Evolutionary conservation across 768 basidiomycete genomes (phyloP).

Genomic region (Pleurotus tuber-regium): DNA sequence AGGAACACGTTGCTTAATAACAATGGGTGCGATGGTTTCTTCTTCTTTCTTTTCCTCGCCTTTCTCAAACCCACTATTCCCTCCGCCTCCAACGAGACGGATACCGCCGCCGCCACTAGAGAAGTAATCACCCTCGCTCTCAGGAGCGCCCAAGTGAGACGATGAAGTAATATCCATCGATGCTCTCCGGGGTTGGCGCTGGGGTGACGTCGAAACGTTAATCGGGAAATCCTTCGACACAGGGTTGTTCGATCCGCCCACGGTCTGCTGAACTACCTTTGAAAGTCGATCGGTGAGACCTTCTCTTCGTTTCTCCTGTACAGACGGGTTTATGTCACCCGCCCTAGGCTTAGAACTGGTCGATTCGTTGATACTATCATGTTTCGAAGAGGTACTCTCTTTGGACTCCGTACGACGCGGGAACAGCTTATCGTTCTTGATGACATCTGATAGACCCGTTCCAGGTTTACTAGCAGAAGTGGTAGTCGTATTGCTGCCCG

Average conservation of each 20-base stretch:
- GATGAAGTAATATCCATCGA: background rate
- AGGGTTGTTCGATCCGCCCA: constrained; percentile 5
- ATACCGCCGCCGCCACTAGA: constrained; percentile 5
- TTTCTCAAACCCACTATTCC: constrained; percentile 14
- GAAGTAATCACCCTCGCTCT: background rate
- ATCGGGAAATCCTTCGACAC: background rate
- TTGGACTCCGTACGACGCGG: constrained; percentile 10
- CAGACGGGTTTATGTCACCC: constrained; percentile 3
- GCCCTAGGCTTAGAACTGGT: background rate
- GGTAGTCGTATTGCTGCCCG: background rate
- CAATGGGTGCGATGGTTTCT: constrained; percentile 49
- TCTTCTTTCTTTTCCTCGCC: constrained; percentile 15
- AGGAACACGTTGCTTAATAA: constrained; percentile 54
- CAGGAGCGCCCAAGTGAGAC: background rate
- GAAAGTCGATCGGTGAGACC: constrained; percentile 41
- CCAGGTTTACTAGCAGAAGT: background rate
- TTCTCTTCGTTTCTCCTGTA: constrained; percentile 26
- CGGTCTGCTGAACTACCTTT: constrained; percentile 31
- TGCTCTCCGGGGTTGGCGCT: background rate
- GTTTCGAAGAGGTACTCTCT: background rate
- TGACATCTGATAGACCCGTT: background rate
- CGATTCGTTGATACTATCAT: constrained; percentile 15
- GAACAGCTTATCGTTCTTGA: background rate
- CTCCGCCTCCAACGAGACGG: constrained; percentile 11
- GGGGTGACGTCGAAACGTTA: background rate